Base-by-base conservation (phyloP, 2,329 filamentous ascomycete species). In the Zymoseptoria crescenta region DNA sequence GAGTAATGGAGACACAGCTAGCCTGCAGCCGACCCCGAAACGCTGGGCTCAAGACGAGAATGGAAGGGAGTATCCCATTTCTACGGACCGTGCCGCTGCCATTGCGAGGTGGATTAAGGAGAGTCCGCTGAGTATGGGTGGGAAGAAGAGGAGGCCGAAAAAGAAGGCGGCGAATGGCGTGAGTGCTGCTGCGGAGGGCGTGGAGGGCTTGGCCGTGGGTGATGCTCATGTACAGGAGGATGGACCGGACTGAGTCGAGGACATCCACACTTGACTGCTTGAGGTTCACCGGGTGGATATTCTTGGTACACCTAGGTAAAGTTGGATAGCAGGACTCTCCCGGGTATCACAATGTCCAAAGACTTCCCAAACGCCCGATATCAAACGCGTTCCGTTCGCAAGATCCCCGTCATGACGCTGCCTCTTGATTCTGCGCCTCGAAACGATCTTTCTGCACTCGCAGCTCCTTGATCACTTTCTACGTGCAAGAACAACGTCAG, bases 61-160 rank as follows among this genome's bases (percentile, higher is more conserved):
- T 60, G 82, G 81, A 0, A 84, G 83, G 67, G 87, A 90, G 64
- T 88, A 88, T 70, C 83, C 84, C 2, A 84, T 89, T 63, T 79
- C 81, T 19, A 89, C 87, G 1, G 86, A 88, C 63, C 80, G 89
- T 21, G 88, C 88, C 0, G 80, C 84, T 53, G 81, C 83, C 19
- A 83, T 93, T 59, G 82, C 85, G 0, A 75, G 82, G 49, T 94
- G 89, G 89, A 81, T 93, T 16, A 67, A 74, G 28, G 78, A 80
- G 61, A 76, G 76, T 30, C 78, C 77, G n/a, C 59, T 73, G 9
- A 68, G 63, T 5, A 69, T 74, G 52, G 74, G 74, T 30, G 71
- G 67, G 10, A 68, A 62, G 50, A 71, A 70, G 61, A 75, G 70
- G 68, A 69, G 64, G 51, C 71, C 68, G 60, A 70, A 66, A 65